Base-by-base conservation (phyloP, 345 rosid genomes). In the Cardamine chenopodiifolia region DNA sequence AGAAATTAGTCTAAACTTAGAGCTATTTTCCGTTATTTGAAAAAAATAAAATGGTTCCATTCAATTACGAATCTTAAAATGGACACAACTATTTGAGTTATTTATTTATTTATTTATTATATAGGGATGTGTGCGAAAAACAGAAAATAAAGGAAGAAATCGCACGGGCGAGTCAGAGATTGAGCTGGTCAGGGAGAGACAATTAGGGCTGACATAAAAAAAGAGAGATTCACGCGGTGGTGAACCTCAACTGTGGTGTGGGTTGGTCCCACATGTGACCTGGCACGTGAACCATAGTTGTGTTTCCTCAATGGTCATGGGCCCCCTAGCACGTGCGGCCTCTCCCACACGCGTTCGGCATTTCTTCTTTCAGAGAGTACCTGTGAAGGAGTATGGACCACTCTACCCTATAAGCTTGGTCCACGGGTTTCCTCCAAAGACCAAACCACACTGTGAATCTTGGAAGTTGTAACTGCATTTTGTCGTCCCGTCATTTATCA, bases 131-230 rank as follows among this genome's bases (percentile, higher is more conserved):
- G 80, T 44, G 74, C 3, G 17, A 31, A 23, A 58, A 68, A 52
- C 47, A 75, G 56, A 53, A 57, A n/a, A 0, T 17, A 76, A 76
- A 70, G 71, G 42, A 56, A 39, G 47, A 52, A 76, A 45, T 70
- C 22, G 80, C 80, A 77, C 80, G 80, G 61, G 80, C 0, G 71
- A 77, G 76, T 70, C 80, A 77, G 80, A 77, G 80, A 64, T 77
- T 77, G 47, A 63, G 80, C 35, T 56, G 54, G 9, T 63, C 61
- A 70, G 75, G 75, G 76, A 62, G 79, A 44, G 79, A 76, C 79
- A 76, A 76, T 42, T 6, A 68, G 70, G 0, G 52, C 80, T 77
- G 80, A 77, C 80, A 77, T 66, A 49, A 20, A 42, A 9, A 54
- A 37, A 59, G 1, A 47, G 28, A 68, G 73, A 75, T 67, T 68